Percentiles rank a stretch among this genome's conserved stretches.
These are phyloP conservation scores for Didymella pinodella DNA, from an alignment of 2,329 filamentous ascomycete species.

Conservation along the genomic window DNA sequence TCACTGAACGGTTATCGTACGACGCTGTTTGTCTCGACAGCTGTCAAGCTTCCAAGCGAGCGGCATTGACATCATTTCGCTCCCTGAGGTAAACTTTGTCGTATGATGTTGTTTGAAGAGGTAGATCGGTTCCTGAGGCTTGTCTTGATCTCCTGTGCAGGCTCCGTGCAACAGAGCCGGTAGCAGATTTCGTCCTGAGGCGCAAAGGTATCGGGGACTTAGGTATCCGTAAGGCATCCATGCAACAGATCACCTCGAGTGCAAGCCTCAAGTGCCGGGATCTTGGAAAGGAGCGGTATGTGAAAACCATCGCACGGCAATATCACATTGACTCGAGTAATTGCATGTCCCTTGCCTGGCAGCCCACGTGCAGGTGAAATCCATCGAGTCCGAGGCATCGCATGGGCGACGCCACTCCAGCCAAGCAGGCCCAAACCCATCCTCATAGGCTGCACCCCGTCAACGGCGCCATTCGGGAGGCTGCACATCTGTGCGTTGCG, in stretches of 20 bases:
- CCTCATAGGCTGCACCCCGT: slow-evolving; percentile 28
- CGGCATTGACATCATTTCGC: slow-evolving; percentile 29
- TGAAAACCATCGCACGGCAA: slow-evolving; percentile 12
- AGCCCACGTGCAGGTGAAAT: slow-evolving; percentile 32
- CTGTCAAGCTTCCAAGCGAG: slow-evolving; percentile 25
- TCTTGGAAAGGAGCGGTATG: slow-evolving; percentile 22
- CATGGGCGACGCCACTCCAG: slow-evolving; percentile 23
- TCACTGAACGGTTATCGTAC: slow-evolving; percentile 43
- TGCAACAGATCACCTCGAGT: slow-evolving; percentile 19
- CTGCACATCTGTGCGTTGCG: slow-evolving; percentile 37
- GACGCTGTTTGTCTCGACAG: slow-evolving; percentile 43
- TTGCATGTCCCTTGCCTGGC: slow-evolving; percentile 17
- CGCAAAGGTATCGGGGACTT: slow-evolving; percentile 40
- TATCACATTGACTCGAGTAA: slow-evolving; percentile 14
- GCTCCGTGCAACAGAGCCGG: slow-evolving; percentile 15
- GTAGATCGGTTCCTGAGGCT: slow-evolving; percentile 20
- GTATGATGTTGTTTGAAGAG: slow-evolving; percentile 49
- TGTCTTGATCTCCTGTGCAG: slow-evolving; percentile 22
- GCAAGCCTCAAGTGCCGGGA: slow-evolving; percentile 8
- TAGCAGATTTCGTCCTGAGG: slow-evolving; percentile 35
- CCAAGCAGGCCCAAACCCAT: slow-evolving; percentile 23
- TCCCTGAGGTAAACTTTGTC: slow-evolving; percentile 47
- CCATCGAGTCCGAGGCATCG: slow-evolving; percentile 15
- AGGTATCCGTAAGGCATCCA: slow-evolving; percentile 44
- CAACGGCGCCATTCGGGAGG: slow-evolving; percentile 28